A percentile compares a stretch with the other conserved stretches of the same genome.
phyloP scores from a whole-genome alignment of 768 basidiomycete species.

The Leccinellum albellum region DNA sequence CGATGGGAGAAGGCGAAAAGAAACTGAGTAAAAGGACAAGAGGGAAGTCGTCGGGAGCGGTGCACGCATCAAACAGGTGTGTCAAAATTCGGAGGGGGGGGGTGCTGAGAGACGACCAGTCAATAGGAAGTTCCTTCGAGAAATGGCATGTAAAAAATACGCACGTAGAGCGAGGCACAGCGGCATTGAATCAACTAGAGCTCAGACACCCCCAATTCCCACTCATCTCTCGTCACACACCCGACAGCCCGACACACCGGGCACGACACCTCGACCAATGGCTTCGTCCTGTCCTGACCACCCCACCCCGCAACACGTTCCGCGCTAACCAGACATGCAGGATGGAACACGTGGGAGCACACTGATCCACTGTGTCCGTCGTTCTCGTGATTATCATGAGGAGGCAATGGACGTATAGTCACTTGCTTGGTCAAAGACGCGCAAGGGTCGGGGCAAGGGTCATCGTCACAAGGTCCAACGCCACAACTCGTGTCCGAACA shows the following conservation, averaged over 20 bases:
- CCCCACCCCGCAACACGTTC: constrained; percentile 66
- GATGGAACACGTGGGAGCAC: constrained; percentile 70
- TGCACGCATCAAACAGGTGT: constrained; percentile 3
- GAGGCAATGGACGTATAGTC: constrained; percentile 20
- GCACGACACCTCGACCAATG: constrained; percentile 64
- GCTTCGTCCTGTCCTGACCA: constrained; percentile 39
- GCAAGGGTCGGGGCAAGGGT: constrained; percentile 42
- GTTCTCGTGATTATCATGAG: constrained; percentile 7
- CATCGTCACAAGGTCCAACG: constrained; percentile 70
- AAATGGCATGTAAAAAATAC: background rate
- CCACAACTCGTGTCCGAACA: constrained; percentile 74
- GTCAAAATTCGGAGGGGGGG: background rate
- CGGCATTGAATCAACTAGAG: constrained; percentile 17
- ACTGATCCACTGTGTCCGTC: constrained; percentile 21
- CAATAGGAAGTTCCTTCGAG: background rate
- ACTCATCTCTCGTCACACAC: constrained; percentile 53
- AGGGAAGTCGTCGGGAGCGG: background rate
- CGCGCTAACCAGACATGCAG: constrained; percentile 64
- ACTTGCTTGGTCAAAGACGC: constrained; percentile 20
- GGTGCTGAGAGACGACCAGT: background rate
- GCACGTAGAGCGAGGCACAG: background rate
- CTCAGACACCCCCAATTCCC: constrained; percentile 46
- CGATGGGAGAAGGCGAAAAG: background rate
- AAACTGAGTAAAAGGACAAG: background rate
- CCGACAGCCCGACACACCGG: constrained; percentile 69